These are phyloP conservation scores for Metschnikowia lachancei DNA, from an alignment of 805 yeast genomes.

Conservation along the genomic window DNA sequence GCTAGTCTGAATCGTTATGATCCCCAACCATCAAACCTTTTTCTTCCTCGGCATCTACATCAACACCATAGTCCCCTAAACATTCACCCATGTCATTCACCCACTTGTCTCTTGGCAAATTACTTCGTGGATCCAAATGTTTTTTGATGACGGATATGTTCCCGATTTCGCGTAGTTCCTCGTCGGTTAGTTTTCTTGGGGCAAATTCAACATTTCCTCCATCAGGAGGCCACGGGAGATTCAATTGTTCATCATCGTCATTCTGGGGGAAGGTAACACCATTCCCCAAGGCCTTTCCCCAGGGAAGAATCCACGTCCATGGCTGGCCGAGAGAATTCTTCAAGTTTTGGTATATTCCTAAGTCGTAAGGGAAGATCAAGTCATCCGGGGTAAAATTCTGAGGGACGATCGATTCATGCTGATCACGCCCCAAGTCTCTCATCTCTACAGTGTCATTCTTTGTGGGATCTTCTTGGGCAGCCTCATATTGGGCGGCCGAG, in stretches of 20 bases:
- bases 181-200: slow-evolving; percentile 14
- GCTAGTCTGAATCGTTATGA: background rate
- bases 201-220: slow-evolving; percentile 49
- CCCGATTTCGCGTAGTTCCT: slow-evolving; percentile 15
- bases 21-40: slow-evolving; percentile 15
- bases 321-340: slow-evolving; percentile 57
- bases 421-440: too few species aligned
- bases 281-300: slow-evolving; percentile 57
- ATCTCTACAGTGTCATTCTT: too few species aligned
- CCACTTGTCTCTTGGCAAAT: slow-evolving; percentile 54
- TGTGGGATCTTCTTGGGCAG: background rate
- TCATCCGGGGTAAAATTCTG: slow-evolving; percentile 54
- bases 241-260: slow-evolving; percentile 60
- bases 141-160: slow-evolving; percentile 28
- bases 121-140: slow-evolving; percentile 38
- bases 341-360: slow-evolving; percentile 57
- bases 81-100: slow-evolving; percentile 78
- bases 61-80: slow-evolving; percentile 85
- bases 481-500: slow-evolving; percentile 11
- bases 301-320: slow-evolving; percentile 68
- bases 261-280: slow-evolving; percentile 56
- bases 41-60: slow-evolving; percentile 55
- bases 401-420: slow-evolving; percentile 26
- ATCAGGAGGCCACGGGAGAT: slow-evolving; percentile 93
- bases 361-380: slow-evolving; percentile 80